Evolutionary conservation across 208 protist species (phyloP), one percentile per base, ranked within the genome.

Genomic region (Acanthamoeba culbertsoni): DNA sequence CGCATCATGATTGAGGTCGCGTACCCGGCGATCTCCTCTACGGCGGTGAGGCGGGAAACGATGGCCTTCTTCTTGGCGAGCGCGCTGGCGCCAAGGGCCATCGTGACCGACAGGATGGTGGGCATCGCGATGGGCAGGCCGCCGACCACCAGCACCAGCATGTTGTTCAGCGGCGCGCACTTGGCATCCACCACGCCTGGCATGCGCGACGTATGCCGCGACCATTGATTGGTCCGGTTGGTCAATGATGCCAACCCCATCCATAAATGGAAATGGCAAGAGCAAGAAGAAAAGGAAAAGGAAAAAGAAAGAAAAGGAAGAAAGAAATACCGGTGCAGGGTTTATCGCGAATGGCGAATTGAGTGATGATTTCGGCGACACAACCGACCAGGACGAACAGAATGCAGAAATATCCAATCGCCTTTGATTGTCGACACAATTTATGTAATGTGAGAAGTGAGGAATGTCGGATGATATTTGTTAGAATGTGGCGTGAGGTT

Each of bases 1-100:
- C 23, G 7, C n/a, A 84, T 16, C 51, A 14, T 59, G 51, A 59
- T n/a, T 59, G 51, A 59, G 51, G 51, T n/a, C 4, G 12, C 42
- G 33, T 90, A 46, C 68, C 71, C 92, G 37, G 91, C 93, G 3
- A 96, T 57, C 63, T 95, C 94, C 94, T 98, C 98, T 94, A 98
- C 98, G n/a, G 97, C 97, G 33, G 97, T 98, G 42, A 99, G 95
- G 89, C 97, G 98, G 73, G 97, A 98, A 20, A 99, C 98, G 93
- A 99, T 99, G 28, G 98, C 98, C 59, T 98, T 97, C 82, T 99
- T 97, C 93, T 97, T 97, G 14, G 98, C 98, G 53, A 99, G 95
- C 93, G 98, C 95, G 55, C 86, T 97, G 6, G 98, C 98, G 71
- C 98, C 98, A 12, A 92, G 31, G 53, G 98, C 98, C 95, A 99